Evolutionary conservation across 345 rosid species (phyloP), one percentile per base, ranked within the genome.

Genomic region (Gossypium ekmanianum): DNA sequence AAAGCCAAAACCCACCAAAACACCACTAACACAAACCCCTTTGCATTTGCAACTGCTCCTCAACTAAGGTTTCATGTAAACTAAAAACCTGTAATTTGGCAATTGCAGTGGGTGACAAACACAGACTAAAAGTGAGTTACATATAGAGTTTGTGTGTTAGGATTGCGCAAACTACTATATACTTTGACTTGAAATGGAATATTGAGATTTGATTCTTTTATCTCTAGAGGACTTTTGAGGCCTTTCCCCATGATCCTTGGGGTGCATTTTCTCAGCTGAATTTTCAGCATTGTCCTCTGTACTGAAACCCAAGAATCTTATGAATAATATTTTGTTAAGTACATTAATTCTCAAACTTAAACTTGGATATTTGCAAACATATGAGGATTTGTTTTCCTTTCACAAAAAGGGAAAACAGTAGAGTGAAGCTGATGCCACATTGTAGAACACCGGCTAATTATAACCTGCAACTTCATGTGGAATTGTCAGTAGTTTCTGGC

Each of bases 391-490:
- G 20, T 9, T 41, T 64, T 64, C n/a, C 11, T 56, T 56, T 20
- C 26, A 56, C 24, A 41, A 34, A 63, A 17, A 9, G 43, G 3
- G 2, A 14, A 16, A 13, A 7, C 10, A 1, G 26, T 56, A 18
- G 26, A 48, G 22, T 69, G 59, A 69, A 51, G 41, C 47, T 29
- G 51, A 71, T 55, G 74, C 41, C 58, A 68, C 22, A 44, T 34
- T 56, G 18, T 39, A 11, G 6, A 55, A 10, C 74, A 18, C 74
- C 58, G 65, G 54, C 39, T 72, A 72, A 72, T 59, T 44, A 74
- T 62, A 74, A 29, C 61, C 76, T 74, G 61, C 70, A 74, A 71
- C 20, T 20, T 57, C 75, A 72, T 72, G 75, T 18, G 74, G 29
- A 43, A 55, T 11, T 39, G 75, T 72, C 75, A 56, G 75, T 34